Base-by-base conservation (phyloP, 352 stramenopile species). In the Phytophthora agathidicida region DNA sequence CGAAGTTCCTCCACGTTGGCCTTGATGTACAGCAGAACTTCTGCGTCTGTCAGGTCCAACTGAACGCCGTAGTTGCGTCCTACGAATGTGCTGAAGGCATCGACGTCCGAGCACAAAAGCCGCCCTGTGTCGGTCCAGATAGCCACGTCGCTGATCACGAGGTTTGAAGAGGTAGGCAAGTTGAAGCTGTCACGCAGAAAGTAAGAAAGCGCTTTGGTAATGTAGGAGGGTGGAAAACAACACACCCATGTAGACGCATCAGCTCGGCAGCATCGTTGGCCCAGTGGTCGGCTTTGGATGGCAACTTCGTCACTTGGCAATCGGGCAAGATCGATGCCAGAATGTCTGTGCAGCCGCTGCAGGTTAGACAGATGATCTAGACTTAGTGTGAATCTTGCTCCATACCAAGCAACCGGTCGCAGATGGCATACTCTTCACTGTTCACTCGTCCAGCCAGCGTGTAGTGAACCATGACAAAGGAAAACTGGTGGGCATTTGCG, bases 391-490 rank as follows among this genome's bases (percentile, higher is more conserved):
- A n/a, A 44, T 23, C 28, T 19, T 22, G 20, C 14, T 32, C 20
- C 65, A 27, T 60, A 92, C 83, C 83, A 7, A 90, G 64, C 8
- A 92, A 55, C 9, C 83, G 76, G 48, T 90, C 83, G 47, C 83
- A 90, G 46, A 90, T 83, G 33, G 78, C 78, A 44, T 88, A 92
- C 35, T 90, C 80, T 42, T 89, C 77, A 50, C 76, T 88, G 50
- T 73, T 89, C 30, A 89, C 83, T 28, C 78, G 66, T 7, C 78
- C 83, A 6, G 74, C 78, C 42, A 92, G 75, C 19, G 75, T 75
- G 68, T 86, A 89, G 33, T 78, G 77, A 44, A 88, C 80, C 77
- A 84, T 83, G 19, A 19, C 42, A 16, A 22, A 24, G 16, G 27
- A 33, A 38, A 16, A 38, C 35, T 44, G 37, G n/a, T n/a, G n/a